Evolutionary conservation across 345 rosid genomes (phyloP).

Genomic region (Salix brachista): DNA sequence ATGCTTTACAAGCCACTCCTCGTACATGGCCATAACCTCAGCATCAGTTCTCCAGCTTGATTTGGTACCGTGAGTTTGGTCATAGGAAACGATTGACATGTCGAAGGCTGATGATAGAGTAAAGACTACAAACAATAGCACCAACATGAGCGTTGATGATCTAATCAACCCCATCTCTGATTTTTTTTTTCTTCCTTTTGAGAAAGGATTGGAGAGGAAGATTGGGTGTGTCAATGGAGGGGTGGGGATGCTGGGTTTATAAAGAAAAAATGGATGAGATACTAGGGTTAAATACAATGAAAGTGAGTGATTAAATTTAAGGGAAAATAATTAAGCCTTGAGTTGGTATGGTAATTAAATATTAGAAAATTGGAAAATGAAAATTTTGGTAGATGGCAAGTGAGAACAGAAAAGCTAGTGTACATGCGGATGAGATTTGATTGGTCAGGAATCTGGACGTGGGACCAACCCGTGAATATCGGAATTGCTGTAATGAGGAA

Average conservation of each 20-base stretch:
- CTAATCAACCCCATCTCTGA: conserved; percentile 38
- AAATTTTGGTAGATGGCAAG: not conserved
- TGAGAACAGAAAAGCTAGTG: not conserved
- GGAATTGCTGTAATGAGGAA: not conserved
- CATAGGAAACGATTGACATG: conserved; percentile 76
- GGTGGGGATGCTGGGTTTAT: not conserved
- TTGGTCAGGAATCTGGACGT: not conserved
- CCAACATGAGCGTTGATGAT: conserved; percentile 7
- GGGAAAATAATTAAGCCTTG: not conserved
- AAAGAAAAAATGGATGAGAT: not conserved
- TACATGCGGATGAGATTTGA: conserved; percentile 15
- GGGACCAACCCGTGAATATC: not conserved
- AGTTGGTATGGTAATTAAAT: too few relatives aligned
- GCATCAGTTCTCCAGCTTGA: conserved; percentile 52
- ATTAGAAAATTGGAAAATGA: not conserved
- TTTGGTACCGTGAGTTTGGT: conserved; percentile 38
- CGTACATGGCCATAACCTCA: conserved; percentile 64
- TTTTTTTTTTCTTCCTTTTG: not conserved
- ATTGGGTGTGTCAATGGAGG: not conserved
- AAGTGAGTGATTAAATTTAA: not conserved
- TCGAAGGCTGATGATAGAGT: conserved; percentile 60
- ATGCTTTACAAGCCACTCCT: conserved; percentile 66
- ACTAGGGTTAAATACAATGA: not conserved
- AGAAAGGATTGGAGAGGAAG: not conserved
- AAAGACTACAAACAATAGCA: conserved; percentile 39